phyloP scores from a whole-genome alignment of 148 eudicot genomes.

The Nepenthes gracilis region DNA sequence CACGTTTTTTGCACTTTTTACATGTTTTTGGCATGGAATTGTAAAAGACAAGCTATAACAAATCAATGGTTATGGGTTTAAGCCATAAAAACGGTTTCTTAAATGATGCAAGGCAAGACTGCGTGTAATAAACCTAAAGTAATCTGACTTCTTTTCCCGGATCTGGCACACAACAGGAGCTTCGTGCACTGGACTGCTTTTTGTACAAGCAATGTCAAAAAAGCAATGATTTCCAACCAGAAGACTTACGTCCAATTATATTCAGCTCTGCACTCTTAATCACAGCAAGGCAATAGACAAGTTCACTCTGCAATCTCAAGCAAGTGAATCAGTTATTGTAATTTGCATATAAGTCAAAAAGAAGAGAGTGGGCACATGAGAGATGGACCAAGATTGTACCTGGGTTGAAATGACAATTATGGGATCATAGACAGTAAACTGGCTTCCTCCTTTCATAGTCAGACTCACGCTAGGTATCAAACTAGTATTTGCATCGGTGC shows the following conservation, averaged over 20 bases:
- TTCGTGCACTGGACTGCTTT: too few species aligned
- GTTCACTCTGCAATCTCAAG: conserved; percentile 51
- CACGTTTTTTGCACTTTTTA: too few species aligned
- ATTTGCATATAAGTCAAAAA: conserved; percentile 5
- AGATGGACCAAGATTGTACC: conserved; percentile 22
- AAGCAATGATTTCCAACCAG: neutral
- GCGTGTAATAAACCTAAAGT: too few species aligned
- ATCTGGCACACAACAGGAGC: too few species aligned
- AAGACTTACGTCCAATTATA: conserved; percentile 81
- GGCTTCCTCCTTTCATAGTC: conserved; percentile 58
- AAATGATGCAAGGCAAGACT: too few species aligned
- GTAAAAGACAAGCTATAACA: too few species aligned
- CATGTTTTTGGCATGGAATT: too few species aligned
- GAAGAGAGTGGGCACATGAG: neutral
- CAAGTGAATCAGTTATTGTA: conserved; percentile 1
- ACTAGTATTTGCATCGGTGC: conserved; percentile 60
- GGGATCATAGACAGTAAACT: conserved; percentile 55
- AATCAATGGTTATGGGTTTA: too few species aligned
- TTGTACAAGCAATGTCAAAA: too few species aligned
- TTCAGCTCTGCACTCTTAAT: conserved; percentile 61
- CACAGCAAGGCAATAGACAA: conserved; percentile 81
- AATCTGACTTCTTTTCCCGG: too few species aligned
- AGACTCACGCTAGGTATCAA: conserved; percentile 59
- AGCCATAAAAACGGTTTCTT: too few species aligned
- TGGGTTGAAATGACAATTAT: conserved; percentile 59